phyloP scores from a whole-genome alignment of 176 grass and related monocot genomes.

The Triticum dicoccoides region DNA sequence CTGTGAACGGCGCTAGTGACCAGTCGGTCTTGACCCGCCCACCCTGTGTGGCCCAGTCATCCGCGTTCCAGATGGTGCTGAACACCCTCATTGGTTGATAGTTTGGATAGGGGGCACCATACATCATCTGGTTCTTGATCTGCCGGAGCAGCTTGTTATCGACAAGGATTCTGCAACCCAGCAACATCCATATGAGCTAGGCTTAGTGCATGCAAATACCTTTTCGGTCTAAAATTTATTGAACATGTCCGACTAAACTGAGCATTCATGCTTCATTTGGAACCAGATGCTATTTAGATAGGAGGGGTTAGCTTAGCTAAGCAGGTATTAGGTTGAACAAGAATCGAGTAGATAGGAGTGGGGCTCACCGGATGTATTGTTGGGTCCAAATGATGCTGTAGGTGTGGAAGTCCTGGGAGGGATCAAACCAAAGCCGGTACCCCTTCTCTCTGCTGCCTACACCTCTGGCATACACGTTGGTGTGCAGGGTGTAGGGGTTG shows the following conservation, averaged over 20 bases:
- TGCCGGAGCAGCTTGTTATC: constrained; percentile 58
- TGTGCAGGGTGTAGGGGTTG: constrained; percentile 69
- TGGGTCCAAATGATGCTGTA: constrained; percentile 67
- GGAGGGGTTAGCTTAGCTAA: neutral
- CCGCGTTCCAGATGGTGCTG: constrained; percentile 57
- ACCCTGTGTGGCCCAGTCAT: constrained; percentile 69
- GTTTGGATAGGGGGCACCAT: constrained; percentile 42
- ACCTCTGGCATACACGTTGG: constrained; percentile 69
- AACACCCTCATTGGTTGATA: constrained; percentile 60
- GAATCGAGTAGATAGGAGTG: neutral
- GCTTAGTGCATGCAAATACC: neutral
- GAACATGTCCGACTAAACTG: neutral
- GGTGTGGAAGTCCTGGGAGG: constrained; percentile 68
- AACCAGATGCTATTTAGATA: neutral
- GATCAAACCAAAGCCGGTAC: constrained; percentile 71
- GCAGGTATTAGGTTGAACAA: neutral
- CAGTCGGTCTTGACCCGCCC: constrained; percentile 64
- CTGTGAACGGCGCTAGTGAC: constrained; percentile 53
- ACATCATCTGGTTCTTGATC: constrained; percentile 40
- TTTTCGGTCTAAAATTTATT: neutral
- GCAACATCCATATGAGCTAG: neutral
- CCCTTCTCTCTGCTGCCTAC: constrained; percentile 58
- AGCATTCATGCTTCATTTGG: neutral
- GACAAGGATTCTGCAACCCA: constrained; percentile 61
- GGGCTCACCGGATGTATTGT: constrained; percentile 50